Conservation (phyloP, 2,329 filamentous ascomycete species). For the Emmonsiellopsis sp. region DNA sequence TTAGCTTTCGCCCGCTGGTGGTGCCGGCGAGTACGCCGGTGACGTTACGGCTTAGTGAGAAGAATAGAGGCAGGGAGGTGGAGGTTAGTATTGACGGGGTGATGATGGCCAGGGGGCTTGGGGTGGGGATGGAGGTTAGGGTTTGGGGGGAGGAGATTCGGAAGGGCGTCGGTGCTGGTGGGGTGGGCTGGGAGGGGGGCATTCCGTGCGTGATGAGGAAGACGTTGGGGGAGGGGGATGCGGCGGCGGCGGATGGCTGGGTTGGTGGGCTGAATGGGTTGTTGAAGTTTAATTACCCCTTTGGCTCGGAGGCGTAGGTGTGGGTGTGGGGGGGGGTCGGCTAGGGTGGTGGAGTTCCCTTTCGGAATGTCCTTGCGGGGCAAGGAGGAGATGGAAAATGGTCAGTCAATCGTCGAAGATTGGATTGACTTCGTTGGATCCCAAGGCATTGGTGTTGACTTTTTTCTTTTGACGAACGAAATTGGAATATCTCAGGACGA, state of each 20-base stretch:
- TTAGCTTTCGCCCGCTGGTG: conserved; percentile 86
- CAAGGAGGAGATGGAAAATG: too few species aligned
- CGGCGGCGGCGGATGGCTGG: conserved; percentile 74
- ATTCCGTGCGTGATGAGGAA: conserved; percentile 83
- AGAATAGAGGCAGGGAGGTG: conserved; percentile 65
- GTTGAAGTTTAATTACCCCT: conserved; percentile 95
- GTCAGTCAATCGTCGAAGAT: too few species aligned
- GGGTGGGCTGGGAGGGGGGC: conserved; percentile 54
- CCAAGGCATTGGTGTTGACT: too few species aligned
- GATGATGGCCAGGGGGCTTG: conserved; percentile 53
- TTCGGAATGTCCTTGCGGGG: too few species aligned
- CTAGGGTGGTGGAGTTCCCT: too few species aligned
- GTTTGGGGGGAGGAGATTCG: conserved; percentile 79
- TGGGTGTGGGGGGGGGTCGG: background rate
- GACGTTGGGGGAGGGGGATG: conserved; percentile 29
- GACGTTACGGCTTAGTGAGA: conserved; percentile 68
- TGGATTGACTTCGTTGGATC: too few species aligned
- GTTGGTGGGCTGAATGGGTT: conserved; percentile 87
- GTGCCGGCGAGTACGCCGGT: conserved; percentile 56
- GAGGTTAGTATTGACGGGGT: conserved; percentile 74
- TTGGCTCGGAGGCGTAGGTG: conserved; percentile 54
- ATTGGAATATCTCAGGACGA: too few species aligned
- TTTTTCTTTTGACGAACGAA: too few species aligned
- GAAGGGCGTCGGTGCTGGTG: conserved; percentile 31
- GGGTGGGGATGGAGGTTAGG: conserved; percentile 71